Percentiles rank a stretch among this genome's conserved stretches.
Evolutionary conservation across 2,329 filamentous ascomycete species (phyloP).

Genomic region (Aspergillus sp.): DNA sequence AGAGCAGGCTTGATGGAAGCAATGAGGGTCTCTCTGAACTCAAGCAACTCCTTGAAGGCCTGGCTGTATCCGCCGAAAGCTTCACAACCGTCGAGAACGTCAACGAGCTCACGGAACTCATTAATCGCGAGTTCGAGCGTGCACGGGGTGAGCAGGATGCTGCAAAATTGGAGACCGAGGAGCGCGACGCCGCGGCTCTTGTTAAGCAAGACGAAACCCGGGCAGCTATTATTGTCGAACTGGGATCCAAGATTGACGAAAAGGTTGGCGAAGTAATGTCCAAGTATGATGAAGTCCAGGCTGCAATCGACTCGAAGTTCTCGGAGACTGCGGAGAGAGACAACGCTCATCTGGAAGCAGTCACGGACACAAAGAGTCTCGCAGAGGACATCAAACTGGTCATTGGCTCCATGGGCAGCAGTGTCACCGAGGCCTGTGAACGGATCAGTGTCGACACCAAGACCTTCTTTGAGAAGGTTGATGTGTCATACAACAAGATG

Average conservation of each 20-base stretch:
- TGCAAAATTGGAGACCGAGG: conserved; percentile 73
- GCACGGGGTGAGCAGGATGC: conserved; percentile 76
- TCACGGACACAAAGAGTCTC: conserved; percentile 72
- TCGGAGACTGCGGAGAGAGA: conserved; percentile 72
- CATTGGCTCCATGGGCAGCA: conserved; percentile 78
- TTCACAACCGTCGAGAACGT: conserved; percentile 57
- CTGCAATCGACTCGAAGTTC: conserved; percentile 68
- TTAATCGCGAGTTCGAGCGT: conserved; percentile 85
- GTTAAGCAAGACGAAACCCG: conserved; percentile 61
- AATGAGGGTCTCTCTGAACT: conserved; percentile 61
- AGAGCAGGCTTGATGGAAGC: conserved; percentile 73
- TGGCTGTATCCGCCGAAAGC: conserved; percentile 59
- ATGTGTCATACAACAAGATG: conserved; percentile 71
- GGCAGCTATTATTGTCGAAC: conserved; percentile 52
- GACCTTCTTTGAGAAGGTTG: conserved; percentile 78
- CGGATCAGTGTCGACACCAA: conserved; percentile 85
- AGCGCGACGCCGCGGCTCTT: conserved; percentile 53
- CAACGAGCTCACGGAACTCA: conserved; percentile 68
- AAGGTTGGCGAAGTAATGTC: conserved; percentile 76
- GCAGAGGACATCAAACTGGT: conserved; percentile 84
- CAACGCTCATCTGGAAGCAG: conserved; percentile 67
- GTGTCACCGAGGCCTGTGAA: conserved; percentile 77
- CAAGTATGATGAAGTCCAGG: conserved; percentile 86
- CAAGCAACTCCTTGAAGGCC: conserved; percentile 60
- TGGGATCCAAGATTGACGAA: conserved; percentile 64